Evolutionary conservation across 805 yeast genomes (phyloP), one percentile per base, ranked within the genome.

Genomic region (Schwanniomyces sp.): DNA sequence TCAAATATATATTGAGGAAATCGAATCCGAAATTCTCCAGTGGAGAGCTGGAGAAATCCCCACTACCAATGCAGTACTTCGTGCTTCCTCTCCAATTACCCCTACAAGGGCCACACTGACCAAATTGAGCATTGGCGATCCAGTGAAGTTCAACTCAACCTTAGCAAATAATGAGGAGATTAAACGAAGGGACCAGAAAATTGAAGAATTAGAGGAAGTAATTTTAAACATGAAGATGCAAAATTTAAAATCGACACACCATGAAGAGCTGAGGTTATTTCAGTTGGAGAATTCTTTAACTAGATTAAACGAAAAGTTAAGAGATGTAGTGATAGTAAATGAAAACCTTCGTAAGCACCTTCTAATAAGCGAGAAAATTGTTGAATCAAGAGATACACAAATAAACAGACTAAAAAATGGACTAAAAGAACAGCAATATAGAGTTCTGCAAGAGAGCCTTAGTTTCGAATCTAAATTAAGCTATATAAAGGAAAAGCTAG

Each of bases 291-390:
- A 75, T 41, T 75, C 88, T 1, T 64, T 86, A 16, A 78, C 76
- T 39, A 83, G 76, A 50, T 74, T 86, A 51, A 74, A 79, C 16
- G 70, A 68, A n/a, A 83, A 84, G 47, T 74, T 86, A 46, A 74
- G 74, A 43, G 87, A 85, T 50, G 76, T 85, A 28, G 85, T 84
- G 50, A 63, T 72, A n/a, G 85, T 84, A 58, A 86, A 86, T 58
- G 65, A 73, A 27, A 70, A 77, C 43, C 64, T 86, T 29, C 72
- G 79, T 43, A 80, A 75, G 53, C 89, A 85, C 53, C 67, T 85
- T 16, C 70, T 71, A 25, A 69, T 82, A 4, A 71, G 81, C 34
- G 80, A 80, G 48, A 75, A 79, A 51, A 74, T 85, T 49, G 76
- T 85, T 27, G 83, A 79, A 16, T 67, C 80, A 14, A 75, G 89